phyloP scores from a whole-genome alignment of 73 alveolate genomes.

The Paramecium caudatum region DNA sequence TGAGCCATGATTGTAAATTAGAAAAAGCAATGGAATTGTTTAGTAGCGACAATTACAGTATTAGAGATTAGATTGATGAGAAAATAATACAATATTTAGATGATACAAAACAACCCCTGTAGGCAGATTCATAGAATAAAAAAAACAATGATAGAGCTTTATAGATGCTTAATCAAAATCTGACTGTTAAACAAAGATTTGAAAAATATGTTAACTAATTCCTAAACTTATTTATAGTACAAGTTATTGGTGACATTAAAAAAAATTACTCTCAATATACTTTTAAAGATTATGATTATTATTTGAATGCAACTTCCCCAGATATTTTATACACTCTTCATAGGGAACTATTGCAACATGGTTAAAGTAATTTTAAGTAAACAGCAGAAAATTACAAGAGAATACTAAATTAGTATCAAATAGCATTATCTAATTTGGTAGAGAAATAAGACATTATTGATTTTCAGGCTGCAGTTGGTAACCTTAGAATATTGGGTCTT shows the following conservation, averaged over 20 bases:
- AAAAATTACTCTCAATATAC: neutral
- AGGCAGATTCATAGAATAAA: neutral
- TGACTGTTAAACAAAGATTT: slow-evolving; percentile 4
- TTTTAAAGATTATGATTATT: slow-evolving; percentile 6
- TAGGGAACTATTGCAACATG: neutral
- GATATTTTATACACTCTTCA: neutral
- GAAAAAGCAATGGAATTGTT: neutral
- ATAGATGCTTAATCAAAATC: neutral
- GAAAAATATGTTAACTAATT: neutral
- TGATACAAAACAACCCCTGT: neutral
- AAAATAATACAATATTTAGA: neutral
- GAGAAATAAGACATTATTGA: slow-evolving; percentile 24
- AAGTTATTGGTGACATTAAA: neutral
- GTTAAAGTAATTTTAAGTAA: neutral
- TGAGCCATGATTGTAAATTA: slow-evolving; percentile 30
- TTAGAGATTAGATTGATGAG: neutral
- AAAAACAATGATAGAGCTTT: neutral
- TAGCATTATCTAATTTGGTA: neutral
- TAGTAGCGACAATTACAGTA: neutral
- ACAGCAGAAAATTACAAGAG: neutral
- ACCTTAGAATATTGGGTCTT: neutral
- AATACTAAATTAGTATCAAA: neutral
- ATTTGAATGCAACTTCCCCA: neutral
- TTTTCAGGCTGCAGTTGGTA: neutral
- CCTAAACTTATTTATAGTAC: neutral